Conservation (phyloP, 192 early-diverging fungal genomes). For the Helicostylum pulchrum region DNA sequence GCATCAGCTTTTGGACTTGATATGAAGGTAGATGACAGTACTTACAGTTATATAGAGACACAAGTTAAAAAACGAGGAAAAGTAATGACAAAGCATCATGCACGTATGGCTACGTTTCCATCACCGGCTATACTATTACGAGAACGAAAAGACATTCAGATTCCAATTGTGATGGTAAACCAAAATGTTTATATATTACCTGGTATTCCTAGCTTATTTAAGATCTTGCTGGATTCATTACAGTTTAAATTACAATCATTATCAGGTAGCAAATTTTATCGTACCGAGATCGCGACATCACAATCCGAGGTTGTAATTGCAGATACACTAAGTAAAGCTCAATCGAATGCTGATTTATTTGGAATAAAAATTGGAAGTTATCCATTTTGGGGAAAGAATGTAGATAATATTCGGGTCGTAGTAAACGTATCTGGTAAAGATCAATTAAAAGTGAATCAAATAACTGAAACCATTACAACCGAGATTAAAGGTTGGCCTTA, state of each 20-base stretch:
- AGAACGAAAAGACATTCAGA: slow-evolving; percentile 51
- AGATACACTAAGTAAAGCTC: slow-evolving; percentile 33
- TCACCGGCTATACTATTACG: slow-evolving; percentile 31
- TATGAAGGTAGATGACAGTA: slow-evolving; percentile 48
- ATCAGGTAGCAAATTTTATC: slow-evolving; percentile 28
- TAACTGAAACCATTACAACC: slow-evolving; percentile 21
- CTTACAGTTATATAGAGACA: slow-evolving; percentile 34
- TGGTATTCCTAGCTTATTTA: slow-evolving; percentile 65
- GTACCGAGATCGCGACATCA: slow-evolving; percentile 44
- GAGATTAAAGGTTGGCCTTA: slow-evolving; percentile 15
- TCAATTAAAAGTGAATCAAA: slow-evolving; percentile 24
- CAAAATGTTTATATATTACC: slow-evolving; percentile 67
- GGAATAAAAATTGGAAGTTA: slow-evolving; percentile 51
- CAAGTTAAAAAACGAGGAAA: slow-evolving; percentile 37
- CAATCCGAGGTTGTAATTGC: slow-evolving; percentile 45
- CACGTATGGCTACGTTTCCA: slow-evolving; percentile 69
- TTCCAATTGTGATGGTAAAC: slow-evolving; percentile 64
- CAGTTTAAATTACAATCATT: slow-evolving; percentile 19
- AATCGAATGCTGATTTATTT: slow-evolving; percentile 18
- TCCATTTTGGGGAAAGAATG: slow-evolving; percentile 36
- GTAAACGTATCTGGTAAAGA: slow-evolving; percentile 52
- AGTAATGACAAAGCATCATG: slow-evolving; percentile 33
- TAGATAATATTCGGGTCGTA: slow-evolving; percentile 22
- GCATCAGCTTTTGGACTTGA: slow-evolving; percentile 53
- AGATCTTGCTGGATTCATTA: slow-evolving; percentile 35